A percentile compares a stretch with the other conserved stretches of the same genome.
These are phyloP conservation scores for Vigna unguiculata DNA, from an alignment of 306 rosid species.

Conservation along the genomic window DNA sequence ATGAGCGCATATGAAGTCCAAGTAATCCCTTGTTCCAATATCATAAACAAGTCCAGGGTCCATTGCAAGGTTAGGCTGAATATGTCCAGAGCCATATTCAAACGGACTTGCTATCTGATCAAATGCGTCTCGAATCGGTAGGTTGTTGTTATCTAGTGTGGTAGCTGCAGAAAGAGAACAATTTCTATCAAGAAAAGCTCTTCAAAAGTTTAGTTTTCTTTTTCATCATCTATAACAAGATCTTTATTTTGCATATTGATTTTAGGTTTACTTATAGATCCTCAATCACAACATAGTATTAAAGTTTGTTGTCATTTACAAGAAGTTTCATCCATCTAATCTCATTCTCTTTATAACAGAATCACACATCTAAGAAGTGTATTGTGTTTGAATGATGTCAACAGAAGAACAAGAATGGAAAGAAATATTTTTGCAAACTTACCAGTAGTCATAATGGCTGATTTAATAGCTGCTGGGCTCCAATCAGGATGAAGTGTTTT, in stretches of 20 bases:
- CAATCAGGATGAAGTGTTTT: conserved; percentile 62
- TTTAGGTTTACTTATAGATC: neutral
- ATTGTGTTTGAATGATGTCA: neutral
- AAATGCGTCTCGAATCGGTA: conserved; percentile 45
- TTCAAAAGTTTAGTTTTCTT: neutral
- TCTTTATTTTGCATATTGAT: neutral
- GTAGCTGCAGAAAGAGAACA: conserved; percentile 47
- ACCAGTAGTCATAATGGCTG: conserved; percentile 81
- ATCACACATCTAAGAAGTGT: neutral
- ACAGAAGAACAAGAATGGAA: neutral
- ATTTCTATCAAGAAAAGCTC: neutral
- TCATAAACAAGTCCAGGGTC: conserved; percentile 75
- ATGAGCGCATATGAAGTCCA: conserved; percentile 70
- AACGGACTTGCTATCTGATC: conserved; percentile 56
- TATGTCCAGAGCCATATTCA: conserved; percentile 69
- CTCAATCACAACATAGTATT: neutral
- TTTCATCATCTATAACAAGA: neutral
- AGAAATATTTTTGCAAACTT: neutral
- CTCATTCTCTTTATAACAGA: no score
- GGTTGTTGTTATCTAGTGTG: conserved; percentile 44
- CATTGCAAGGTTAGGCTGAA: conserved; percentile 63
- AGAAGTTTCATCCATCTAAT: neutral
- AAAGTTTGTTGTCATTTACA: neutral
- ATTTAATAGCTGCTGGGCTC: conserved; percentile 73
- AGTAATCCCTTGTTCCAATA: conserved; percentile 51